Conservation (phyloP, 2,329 filamentous ascomycete genomes). For the Aureobasidium uvarum region DNA sequence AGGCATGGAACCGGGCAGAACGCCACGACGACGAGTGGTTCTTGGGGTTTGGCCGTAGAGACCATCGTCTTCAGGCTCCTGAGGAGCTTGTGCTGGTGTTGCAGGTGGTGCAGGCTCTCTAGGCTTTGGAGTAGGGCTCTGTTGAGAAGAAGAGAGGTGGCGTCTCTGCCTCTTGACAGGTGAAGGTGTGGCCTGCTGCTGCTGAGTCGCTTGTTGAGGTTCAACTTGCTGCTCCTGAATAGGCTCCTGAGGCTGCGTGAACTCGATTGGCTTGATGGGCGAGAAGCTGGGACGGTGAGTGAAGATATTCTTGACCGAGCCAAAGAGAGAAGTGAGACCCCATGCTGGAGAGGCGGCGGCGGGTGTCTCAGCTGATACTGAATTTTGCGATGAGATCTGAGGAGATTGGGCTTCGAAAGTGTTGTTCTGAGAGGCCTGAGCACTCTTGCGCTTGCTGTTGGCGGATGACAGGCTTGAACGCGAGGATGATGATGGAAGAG, state of each 20-base stretch:
- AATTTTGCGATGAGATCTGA: constrained; percentile 1
- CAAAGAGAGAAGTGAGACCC: constrained; percentile 21
- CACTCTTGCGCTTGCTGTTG: constrained; percentile 4
- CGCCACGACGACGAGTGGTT: not conserved
- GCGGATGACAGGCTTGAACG: not conserved
- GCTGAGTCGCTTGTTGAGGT: not conserved
- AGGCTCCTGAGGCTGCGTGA: not conserved
- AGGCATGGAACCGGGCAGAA: not conserved
- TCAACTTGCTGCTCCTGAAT: not conserved
- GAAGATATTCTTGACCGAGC: constrained; percentile 22
- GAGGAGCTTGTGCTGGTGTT: not conserved
- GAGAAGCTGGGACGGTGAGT: constrained; percentile 12
- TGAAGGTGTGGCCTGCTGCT: not conserved
- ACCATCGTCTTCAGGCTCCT: not conserved
- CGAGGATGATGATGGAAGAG: not conserved
- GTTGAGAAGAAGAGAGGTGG: not conserved
- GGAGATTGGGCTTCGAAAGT: constrained; percentile 6
- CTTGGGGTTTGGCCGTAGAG: not conserved
- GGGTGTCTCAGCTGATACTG: constrained; percentile 6
- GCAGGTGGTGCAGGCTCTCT: constrained; percentile 10
- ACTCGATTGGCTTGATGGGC: not conserved
- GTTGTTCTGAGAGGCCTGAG: constrained; percentile 1
- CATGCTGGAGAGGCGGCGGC: constrained; percentile 21
- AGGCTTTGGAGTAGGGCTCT: constrained; percentile 13
- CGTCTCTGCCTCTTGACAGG: not conserved